Conservation (phyloP, 192 early-diverging fungal genomes). For the Rhizophagus clarus region DNA sequence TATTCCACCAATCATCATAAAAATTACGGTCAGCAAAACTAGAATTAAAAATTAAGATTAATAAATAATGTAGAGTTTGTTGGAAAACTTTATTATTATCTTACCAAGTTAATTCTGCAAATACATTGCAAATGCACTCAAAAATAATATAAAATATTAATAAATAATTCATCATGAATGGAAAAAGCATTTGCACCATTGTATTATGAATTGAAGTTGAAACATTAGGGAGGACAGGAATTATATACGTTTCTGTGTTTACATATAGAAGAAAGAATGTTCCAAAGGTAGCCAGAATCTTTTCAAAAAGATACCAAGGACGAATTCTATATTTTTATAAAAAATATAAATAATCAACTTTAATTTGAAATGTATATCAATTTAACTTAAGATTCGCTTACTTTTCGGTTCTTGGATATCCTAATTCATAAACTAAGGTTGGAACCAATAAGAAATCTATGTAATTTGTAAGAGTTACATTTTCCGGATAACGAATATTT, state of each 20-base stretch:
- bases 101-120: conserved; percentile 88
- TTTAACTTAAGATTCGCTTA: conserved; percentile 36
- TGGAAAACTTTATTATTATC: not conserved
- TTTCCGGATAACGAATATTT: conserved; percentile 70
- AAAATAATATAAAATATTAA: conserved; percentile 96
- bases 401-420: conserved; percentile 85
- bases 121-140: conserved; percentile 94
- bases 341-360: not conserved
- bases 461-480: conserved; percentile 83
- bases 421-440: conserved; percentile 89
- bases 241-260: conserved; percentile 85
- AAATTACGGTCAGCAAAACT: conserved; percentile 95
- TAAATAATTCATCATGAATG: conserved; percentile 90
- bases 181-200: conserved; percentile 76
- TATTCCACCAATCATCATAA: conserved; percentile 99
- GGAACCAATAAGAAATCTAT: conserved; percentile 87
- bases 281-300: conserved; percentile 73
- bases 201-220: conserved; percentile 56
- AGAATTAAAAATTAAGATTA: not conserved
- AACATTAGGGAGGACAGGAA: conserved; percentile 73
- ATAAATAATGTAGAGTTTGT: conserved; percentile 7
- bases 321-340: conserved; percentile 64
- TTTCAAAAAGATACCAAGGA: conserved; percentile 86
- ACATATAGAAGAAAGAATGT: conserved; percentile 82
- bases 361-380: not conserved